Evolutionary conservation across 176 grass and related monocot species (phyloP).

Genomic region (Zizania latifolia): DNA sequence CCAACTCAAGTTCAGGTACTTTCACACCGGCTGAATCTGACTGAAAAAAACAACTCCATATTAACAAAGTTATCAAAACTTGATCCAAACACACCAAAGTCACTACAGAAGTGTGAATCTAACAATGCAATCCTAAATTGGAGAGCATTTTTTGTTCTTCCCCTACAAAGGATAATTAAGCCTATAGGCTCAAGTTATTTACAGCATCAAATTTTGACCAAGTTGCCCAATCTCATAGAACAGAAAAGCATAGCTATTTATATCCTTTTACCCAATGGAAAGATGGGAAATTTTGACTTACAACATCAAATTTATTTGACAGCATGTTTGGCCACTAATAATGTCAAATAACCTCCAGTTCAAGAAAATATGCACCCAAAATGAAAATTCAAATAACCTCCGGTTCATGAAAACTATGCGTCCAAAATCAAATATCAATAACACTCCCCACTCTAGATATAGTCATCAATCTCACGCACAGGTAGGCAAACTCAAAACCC

Average conservation of each 20-base stretch:
- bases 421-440: not conserved
- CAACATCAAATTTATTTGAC: not conserved
- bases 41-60: slow-evolving; percentile 29
- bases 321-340: not conserved
- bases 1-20: slow-evolving; percentile 92
- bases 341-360: not conserved
- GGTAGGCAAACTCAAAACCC: not conserved
- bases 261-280: not conserved
- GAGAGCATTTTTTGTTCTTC: not conserved
- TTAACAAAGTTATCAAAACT: slow-evolving; percentile 9
- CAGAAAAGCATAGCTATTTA: not conserved
- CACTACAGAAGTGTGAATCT: not conserved
- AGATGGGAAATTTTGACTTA: not conserved
- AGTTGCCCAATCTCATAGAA: not conserved
- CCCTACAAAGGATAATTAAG: not conserved
- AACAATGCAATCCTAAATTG: not conserved
- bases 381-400: not conserved
- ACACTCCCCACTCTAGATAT: not conserved
- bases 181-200: not conserved
- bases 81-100: not conserved
- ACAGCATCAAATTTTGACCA: not conserved
- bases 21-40: slow-evolving; percentile 69
- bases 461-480: not conserved
- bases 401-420: not conserved
- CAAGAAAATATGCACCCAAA: not conserved